These are phyloP conservation scores for Lentinula sp. DNA, from an alignment of 768 basidiomycete species.

Conservation along the genomic window DNA sequence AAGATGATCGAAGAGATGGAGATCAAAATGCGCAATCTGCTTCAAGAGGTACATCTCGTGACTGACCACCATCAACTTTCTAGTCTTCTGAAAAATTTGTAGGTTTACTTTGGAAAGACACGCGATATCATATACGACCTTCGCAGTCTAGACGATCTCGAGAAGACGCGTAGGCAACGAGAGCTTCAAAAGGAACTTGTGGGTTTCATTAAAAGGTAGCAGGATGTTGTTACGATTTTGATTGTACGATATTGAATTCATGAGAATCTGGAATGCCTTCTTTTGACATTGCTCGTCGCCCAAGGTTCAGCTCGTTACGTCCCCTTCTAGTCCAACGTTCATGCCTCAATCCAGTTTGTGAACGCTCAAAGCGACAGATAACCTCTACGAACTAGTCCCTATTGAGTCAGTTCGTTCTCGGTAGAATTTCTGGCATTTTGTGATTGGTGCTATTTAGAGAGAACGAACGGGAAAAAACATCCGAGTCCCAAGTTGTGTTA, in stretches of 20 bases:
- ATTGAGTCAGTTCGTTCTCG: background rate
- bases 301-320: background rate
- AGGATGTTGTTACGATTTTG: background rate
- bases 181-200: conserved; percentile 90
- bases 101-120: conserved; percentile 96
- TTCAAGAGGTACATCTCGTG: conserved; percentile 63
- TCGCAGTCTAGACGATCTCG: conserved; percentile 80
- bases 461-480: background rate
- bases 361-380: background rate
- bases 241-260: background rate
- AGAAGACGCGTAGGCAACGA: conserved; percentile 71
- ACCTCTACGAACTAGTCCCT: background rate
- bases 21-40: conserved; percentile 94
- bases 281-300: background rate
- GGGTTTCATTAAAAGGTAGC: conserved; percentile 70
- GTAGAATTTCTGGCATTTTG: background rate
- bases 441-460: background rate
- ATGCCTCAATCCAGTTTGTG: background rate
- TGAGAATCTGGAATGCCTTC: background rate
- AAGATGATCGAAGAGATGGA: conserved; percentile 98
- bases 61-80: background rate
- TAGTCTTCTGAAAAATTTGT: background rate
- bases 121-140: conserved; percentile 92
- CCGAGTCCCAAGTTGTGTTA: background rate
- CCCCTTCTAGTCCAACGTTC: background rate